Evolutionary conservation across 1,284 basidiomycete genomes (phyloP).

Genomic region (Bjerkandera adusta): DNA sequence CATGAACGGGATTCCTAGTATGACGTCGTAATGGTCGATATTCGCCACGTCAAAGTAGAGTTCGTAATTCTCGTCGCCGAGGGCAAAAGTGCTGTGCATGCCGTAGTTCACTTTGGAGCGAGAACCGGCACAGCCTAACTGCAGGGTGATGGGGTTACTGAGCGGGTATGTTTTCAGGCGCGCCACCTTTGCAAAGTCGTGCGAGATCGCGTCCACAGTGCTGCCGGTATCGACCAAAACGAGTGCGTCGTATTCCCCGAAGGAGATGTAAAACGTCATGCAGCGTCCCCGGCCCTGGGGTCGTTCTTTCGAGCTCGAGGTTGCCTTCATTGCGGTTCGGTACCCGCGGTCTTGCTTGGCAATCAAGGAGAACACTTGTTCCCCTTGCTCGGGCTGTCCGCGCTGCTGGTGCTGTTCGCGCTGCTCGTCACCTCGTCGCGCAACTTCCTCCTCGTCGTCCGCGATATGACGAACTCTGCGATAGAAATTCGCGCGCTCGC

Average conservation of each 20-base stretch:
- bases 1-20: slow-evolving; percentile 32
- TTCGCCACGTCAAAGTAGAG: slow-evolving; percentile 31
- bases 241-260: neutral
- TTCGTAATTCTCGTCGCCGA: slow-evolving; percentile 1
- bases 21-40: slow-evolving; percentile 30
- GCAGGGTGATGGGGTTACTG: slow-evolving; percentile 20
- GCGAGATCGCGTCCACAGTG: slow-evolving; percentile 21
- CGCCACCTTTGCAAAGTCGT: slow-evolving; percentile 1
- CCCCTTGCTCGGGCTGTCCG: too few relatives aligned
- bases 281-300: neutral
- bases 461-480: too few relatives aligned
- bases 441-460: too few relatives aligned
- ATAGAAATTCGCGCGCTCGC: too few relatives aligned
- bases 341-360: too few relatives aligned
- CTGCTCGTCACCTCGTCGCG: too few relatives aligned
- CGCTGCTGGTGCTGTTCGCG: too few relatives aligned
- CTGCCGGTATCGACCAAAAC: slow-evolving; percentile 13
- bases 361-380: too few relatives aligned
- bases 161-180: neutral
- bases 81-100: neutral
- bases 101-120: slow-evolving; percentile 25
- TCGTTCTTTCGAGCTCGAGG: neutral
- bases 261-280: neutral
- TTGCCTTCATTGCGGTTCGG: too few relatives aligned
- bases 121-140: slow-evolving; percentile 26